These are phyloP conservation scores for Tinospora cordifolia DNA, from an alignment of 164 flowering plant genomes.

Conservation along the genomic window DNA sequence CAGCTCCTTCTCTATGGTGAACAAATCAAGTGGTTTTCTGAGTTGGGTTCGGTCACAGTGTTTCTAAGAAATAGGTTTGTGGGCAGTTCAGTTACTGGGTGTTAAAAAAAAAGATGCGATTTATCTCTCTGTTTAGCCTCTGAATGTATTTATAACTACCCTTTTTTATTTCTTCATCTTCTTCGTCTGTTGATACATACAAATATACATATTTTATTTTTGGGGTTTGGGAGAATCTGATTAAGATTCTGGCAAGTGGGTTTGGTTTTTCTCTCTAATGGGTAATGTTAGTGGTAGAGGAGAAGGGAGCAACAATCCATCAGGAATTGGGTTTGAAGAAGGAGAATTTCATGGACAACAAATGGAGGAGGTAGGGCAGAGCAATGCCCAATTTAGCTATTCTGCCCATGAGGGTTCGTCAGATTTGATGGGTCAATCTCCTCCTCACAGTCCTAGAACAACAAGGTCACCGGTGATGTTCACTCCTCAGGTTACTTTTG, in stretches of 20 bases:
- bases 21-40: constrained; percentile 6
- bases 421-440: constrained; percentile 64
- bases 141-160: too few relatives aligned
- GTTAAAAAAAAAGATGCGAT: neutral
- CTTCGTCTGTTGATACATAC: too few relatives aligned
- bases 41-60: constrained; percentile 2
- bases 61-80: neutral
- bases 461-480: constrained; percentile 64
- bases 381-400: constrained; percentile 25
- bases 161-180: too few relatives aligned
- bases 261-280: constrained; percentile 29
- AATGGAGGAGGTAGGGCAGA: constrained; percentile 14
- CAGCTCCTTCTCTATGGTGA: neutral
- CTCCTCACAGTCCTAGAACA: constrained; percentile 66
- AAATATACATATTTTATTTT: too few relatives aligned
- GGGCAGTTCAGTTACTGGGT: neutral
- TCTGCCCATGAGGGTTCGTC: constrained; percentile 17
- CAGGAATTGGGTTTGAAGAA: constrained; percentile 26
- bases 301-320: constrained; percentile 37
- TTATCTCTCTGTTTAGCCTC: neutral
- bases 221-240: neutral
- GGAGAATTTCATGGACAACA: constrained; percentile 14
- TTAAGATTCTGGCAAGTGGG: constrained; percentile 8
- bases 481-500: constrained; percentile 60
- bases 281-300: constrained; percentile 80